Conservation (phyloP, 768 basidiomycete genomes). For the Kwoniella heveanensis region DNA sequence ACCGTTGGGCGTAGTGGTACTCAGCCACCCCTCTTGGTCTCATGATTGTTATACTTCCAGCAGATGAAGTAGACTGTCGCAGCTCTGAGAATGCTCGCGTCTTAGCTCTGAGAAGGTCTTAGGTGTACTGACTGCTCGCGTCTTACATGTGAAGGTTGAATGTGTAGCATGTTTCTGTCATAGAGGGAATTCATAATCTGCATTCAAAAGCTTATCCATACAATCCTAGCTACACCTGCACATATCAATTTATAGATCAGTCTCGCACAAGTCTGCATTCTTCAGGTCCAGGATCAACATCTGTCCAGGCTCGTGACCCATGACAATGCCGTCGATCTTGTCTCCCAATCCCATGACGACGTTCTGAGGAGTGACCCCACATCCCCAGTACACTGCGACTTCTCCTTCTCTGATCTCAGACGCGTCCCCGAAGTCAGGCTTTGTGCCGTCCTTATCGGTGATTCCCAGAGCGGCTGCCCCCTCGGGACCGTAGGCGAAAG, state of each 20-base stretch:
- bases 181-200: no score
- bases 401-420: conserved; percentile 39
- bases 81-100: no score
- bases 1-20: no score
- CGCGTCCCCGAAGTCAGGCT: conserved; percentile 43
- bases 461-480: conserved; percentile 40
- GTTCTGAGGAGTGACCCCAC: conserved; percentile 46
- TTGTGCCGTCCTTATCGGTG: conserved; percentile 19
- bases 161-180: no score
- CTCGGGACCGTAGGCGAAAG: conserved; percentile 36
- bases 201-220: no score
- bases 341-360: conserved; percentile 30
- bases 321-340: conserved; percentile 24
- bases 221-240: neutral
- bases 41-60: no score
- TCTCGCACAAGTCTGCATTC: conserved; percentile 27
- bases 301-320: conserved; percentile 41
- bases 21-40: no score
- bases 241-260: neutral
- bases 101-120: no score
- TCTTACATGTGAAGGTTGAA: no score
- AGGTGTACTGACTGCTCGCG: no score
- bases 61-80: no score
- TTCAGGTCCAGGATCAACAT: conserved; percentile 44
- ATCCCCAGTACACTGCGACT: conserved; percentile 49